A percentile compares a stretch with the other conserved stretches of the same genome.
These are phyloP conservation scores for Papiliotrema laurentii DNA, from an alignment of 1,284 basidiomycete species.

Conservation along the genomic window DNA sequence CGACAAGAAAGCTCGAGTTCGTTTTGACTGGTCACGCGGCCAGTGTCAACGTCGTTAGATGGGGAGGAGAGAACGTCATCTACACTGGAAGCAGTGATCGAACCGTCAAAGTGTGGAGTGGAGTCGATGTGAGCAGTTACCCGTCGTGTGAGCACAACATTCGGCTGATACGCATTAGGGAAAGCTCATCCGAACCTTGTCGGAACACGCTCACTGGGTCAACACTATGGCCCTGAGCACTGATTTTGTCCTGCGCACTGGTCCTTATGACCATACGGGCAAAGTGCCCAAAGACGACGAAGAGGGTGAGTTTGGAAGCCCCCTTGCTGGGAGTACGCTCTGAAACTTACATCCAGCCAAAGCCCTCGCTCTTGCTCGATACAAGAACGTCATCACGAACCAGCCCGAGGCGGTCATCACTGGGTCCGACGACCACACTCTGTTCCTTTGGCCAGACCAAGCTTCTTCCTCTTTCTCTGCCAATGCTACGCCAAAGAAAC, in stretches of 20 bases:
- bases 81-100: conserved; percentile 94
- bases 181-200: conserved; percentile 63
- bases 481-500: conserved; percentile 61
- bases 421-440: conserved; percentile 90
- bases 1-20: conserved; percentile 69
- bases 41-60: conserved; percentile 89
- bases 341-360: conserved; percentile 56
- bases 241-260: conserved; percentile 90
- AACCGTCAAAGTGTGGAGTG: conserved; percentile 92
- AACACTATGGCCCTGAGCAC: conserved; percentile 94
- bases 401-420: conserved; percentile 83
- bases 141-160: background rate
- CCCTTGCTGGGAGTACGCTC: too few species aligned
- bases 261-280: conserved; percentile 84
- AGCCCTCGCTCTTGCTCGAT: conserved; percentile 66
- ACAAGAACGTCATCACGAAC: conserved; percentile 62
- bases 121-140: conserved; percentile 57
- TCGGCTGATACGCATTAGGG: conserved; percentile 41
- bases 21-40: conserved; percentile 90
- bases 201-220: conserved; percentile 98
- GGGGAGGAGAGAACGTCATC: conserved; percentile 86
- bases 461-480: conserved; percentile 54
- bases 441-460: conserved; percentile 75
- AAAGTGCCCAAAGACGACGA: conserved; percentile 70
- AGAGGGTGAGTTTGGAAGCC: conserved; percentile 65